Evolutionary conservation across 192 early-diverging fungal species (phyloP), one percentile per base, ranked within the genome.

Genomic region (Backusella morwellensis): DNA sequence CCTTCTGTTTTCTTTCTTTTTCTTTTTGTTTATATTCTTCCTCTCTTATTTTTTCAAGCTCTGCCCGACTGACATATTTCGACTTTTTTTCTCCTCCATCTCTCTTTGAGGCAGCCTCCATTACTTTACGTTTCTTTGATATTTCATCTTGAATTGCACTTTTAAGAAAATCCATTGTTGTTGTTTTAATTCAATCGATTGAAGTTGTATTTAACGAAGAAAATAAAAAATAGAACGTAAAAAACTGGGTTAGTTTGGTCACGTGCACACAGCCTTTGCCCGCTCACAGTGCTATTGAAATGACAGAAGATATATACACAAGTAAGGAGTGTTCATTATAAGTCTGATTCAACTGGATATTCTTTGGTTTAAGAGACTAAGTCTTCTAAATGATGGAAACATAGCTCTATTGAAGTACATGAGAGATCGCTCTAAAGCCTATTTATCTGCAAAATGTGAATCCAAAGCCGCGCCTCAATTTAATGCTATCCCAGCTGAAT

Each of bases 41-140:
- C 66, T 89, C 87, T 14, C 89, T 83, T 63, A 88, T 82, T 71
- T 83, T 82, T 63, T 96, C 92, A 26, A 96, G 80, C 79, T 97
- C 96, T 35, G 90, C 93, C 19, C 94, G 88, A 76, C 92, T 91
- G 32, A 96, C 78, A 84, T 97, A 98, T 81, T 96, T 96, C 80
- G 90, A 95, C 35, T 85, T 86, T 35, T 75, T 78, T 50, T 80
- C 47, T 12, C 52, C 63, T 26, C 69, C 74, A 35, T 38, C 79
- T 29, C 68, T 75, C 2, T 74, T 73, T 23, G 73, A 68, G 3
- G 78, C 73, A 1, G 82, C 47, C 6, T 81, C 89, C 3, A 91
- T 35, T 21, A 79, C 79, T 70, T 93, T 93, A 19, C 94, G 89
- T 80, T 97, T 96, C 79, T 90, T 89, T 38, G 89, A 89, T 9